Evolutionary conservation across 495 filamentous ascomycete species (phyloP), one percentile per base, ranked within the genome.

Genomic region (Saxophila tyrrhenica): DNA sequence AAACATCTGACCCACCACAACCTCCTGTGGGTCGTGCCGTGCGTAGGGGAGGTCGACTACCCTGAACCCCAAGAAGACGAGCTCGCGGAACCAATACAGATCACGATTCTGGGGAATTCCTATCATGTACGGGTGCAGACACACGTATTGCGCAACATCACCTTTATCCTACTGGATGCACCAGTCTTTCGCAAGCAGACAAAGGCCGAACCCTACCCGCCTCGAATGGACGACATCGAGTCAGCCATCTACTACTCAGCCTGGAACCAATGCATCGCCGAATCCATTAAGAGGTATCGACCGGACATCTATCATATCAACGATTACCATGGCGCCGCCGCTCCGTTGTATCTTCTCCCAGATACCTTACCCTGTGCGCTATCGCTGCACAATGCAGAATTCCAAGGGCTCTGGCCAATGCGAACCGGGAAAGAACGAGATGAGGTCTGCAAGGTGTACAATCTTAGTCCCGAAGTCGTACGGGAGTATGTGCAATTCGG

Each of bases 281-380:
- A 80, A 51, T 64, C 80, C 0, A 74, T 85, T 46, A 74, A 64
- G 39, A 70, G 76, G 22, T 80, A 78, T 62, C 76, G 79, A 0
- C 72, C 85, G 38, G 82, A 87, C 59, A 62, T 88, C 19, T 88
- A 88, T 62, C 84, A 88, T 63, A 82, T 87, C 62, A 88, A 88
- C 64, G 84, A 88, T 64, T 88, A 87, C 63, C 84, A 88, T 54
- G 84, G 84, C 32, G 79, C 83, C 19, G 66, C 83, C 3, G 84
- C 84, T 38, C 83, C 83, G 10, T 69, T 87, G 8, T 83, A 88
- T 55, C 72, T 85, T 17, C 72, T 86, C 5, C 84, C 84, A 16
- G 67, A 76, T 32, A 82, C 73, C 2, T 75, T 82, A 43, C 79
- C 79, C 0, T 75, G 75, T 59, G 79, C 76, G 56, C 63, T 82